Evolutionary conservation across 2,329 filamentous ascomycete genomes (phyloP).

Genomic region (Botrytis elliptica): DNA sequence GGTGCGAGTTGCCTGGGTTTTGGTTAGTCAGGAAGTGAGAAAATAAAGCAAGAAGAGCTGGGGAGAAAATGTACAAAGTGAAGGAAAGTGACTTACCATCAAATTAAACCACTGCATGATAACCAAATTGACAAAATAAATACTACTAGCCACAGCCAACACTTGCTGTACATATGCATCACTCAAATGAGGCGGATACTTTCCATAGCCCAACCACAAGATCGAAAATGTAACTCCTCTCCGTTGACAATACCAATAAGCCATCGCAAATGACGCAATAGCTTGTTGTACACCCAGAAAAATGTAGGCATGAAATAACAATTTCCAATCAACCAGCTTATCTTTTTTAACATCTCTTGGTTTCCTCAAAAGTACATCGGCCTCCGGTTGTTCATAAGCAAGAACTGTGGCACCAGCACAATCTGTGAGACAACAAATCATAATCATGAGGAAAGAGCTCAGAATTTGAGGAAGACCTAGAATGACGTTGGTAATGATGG

Average conservation of each 20-base stretch:
- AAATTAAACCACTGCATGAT: conserved; percentile 81
- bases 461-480: conserved; percentile 60
- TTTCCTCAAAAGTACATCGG: conserved; percentile 66
- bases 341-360: conserved; percentile 68
- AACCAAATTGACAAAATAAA: conserved; percentile 77
- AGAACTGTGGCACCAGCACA: conserved; percentile 69
- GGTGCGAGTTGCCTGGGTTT: conserved; percentile 52
- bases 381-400: conserved; percentile 74
- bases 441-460: conserved; percentile 55
- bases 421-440: conserved; percentile 64
- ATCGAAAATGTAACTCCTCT: conserved; percentile 62
- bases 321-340: conserved; percentile 68
- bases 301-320: conserved; percentile 70
- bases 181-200: conserved; percentile 43
- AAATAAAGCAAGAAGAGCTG: background rate
- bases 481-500: conserved; percentile 57
- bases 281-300: conserved; percentile 65
- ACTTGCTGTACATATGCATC: conserved; percentile 52
- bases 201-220: conserved; percentile 68
- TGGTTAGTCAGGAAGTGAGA: background rate
- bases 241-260: conserved; percentile 61
- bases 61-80: background rate
- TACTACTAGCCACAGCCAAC: conserved; percentile 41
- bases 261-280: conserved; percentile 58
- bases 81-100: conserved; percentile 41